Evolutionary conservation across 2,329 filamentous ascomycete genomes (phyloP), one percentile per base, ranked within the genome.

Genomic region (Xylaria sp.): DNA sequence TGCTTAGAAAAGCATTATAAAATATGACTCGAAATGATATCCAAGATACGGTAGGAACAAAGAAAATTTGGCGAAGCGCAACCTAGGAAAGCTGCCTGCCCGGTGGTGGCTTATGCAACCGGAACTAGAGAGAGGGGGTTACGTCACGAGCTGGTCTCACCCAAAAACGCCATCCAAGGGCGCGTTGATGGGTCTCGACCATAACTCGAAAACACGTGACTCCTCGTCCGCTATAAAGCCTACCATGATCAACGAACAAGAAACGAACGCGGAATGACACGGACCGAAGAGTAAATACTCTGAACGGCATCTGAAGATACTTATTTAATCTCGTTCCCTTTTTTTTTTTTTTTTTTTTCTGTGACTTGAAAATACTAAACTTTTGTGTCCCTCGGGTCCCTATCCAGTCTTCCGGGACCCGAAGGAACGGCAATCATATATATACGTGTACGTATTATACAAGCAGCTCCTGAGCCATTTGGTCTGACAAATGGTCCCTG

Each of bases 191-290:
- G 35, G 28, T 55, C 6, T n/a, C 19, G 8, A 31, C 1, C 14
- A 28, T 54, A 49, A 58, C 59, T 61, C 59, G 65, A 67, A 63
- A 67, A 21, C 65, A 67, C 65, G 65, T 67, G 65, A 67, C 56
- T 45, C 51, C 2, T 6, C 4, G 37, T 19, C 14, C n/a, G n/a
- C n/a, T n/a, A 9, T 49, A 35, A 5, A 33, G 31, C 31, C 31
- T 5, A 33, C 38, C 38, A 17, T 17, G 8, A 31, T 31, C 28
- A 9, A 31, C 9, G 28, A 31, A 31, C 28, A 31, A 31, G 5
- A 31, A 31, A 31, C 9, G 28, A 5, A 31, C 28, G 28, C 4
- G 28, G 4, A n/a, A n/a, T n/a, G n/a, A n/a, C n/a, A n/a, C n/a
- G n/a, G n/a, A n/a, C n/a, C n/a, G n/a, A n/a, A n/a, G n/a, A n/a